Evolutionary conservation across 768 basidiomycete species (phyloP).

Genomic region (Tephrocybe sp.): DNA sequence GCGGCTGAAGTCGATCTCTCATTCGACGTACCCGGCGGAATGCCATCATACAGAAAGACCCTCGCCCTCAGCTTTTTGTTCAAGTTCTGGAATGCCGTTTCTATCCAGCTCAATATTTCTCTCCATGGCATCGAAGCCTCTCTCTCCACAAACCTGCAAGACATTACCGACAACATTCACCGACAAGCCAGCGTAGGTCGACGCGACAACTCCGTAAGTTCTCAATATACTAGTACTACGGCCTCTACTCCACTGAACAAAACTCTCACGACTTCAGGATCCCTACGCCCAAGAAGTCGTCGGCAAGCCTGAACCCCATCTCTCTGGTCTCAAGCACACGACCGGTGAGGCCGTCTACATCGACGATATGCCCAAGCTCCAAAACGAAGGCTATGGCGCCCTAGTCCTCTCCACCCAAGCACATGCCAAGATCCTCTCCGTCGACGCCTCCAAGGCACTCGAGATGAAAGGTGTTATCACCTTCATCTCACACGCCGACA

Average conservation of each 20-base stretch:
- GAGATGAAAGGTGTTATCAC: constrained; percentile 11
- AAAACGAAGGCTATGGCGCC: constrained; percentile 14
- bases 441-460: constrained; percentile 13
- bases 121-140: neutral
- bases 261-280: constrained; percentile 5
- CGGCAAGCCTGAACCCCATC: constrained; percentile 16
- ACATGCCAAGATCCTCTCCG: constrained; percentile 15
- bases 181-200: constrained; percentile 9
- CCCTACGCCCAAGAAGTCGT: constrained; percentile 19
- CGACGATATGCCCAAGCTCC: constrained; percentile 13
- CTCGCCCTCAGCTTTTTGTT: constrained; percentile 18
- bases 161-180: constrained; percentile 14
- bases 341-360: constrained; percentile 18
- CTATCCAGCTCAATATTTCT: constrained; percentile 10
- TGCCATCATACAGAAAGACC: constrained; percentile 17
- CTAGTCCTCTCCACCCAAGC: constrained; percentile 15
- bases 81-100: constrained; percentile 18
- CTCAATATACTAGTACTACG: too few relatives aligned
- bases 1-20: constrained; percentile 13
- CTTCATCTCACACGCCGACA: constrained; percentile 13
- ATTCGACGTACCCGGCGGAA: constrained; percentile 16
- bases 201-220: constrained; percentile 14
- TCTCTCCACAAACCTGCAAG: constrained; percentile 1
- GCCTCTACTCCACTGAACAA: neutral
- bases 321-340: constrained; percentile 17